Conservation (phyloP, 352 stramenopile genomes). For the Globisporangium carolinianum region DNA sequence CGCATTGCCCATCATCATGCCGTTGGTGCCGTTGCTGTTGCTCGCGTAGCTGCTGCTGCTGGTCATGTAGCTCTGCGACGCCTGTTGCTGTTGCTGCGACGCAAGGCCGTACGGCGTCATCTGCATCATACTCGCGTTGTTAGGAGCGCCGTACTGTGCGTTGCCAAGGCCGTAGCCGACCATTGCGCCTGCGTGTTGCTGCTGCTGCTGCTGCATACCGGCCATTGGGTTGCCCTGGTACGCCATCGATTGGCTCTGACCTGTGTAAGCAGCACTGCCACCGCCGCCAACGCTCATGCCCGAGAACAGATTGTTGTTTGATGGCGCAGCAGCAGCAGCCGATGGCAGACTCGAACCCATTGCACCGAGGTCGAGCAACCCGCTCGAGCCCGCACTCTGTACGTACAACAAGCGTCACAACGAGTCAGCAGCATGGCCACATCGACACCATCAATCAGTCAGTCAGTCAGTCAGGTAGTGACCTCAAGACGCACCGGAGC, state of each 20-base stretch:
- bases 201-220: constrained; percentile 1
- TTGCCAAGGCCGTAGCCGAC: constrained; percentile 27
- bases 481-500: constrained; percentile 16
- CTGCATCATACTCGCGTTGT: constrained; percentile 63
- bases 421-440: no score
- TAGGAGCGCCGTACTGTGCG: constrained; percentile 18
- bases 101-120: constrained; percentile 70
- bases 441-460: neutral
- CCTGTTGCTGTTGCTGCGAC: constrained; percentile 20
- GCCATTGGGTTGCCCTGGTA: constrained; percentile 11
- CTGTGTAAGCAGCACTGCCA: constrained; percentile 23
- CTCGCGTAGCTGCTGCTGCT: constrained; percentile 22
- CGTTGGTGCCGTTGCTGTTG: constrained; percentile 13
- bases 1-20: constrained; percentile 19
- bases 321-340: constrained; percentile 12
- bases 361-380: constrained; percentile 41
- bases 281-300: constrained; percentile 46
- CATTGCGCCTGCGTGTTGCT: constrained; percentile 9
- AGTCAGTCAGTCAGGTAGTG: no score
- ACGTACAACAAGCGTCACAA: no score
- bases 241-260: constrained; percentile 26
- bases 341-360: constrained; percentile 37
- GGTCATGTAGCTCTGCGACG: constrained; percentile 39
- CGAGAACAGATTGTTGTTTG: constrained; percentile 45
- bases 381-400: neutral